Conservation (phyloP, 768 basidiomycete genomes). For the Sutorius australiensis region DNA sequence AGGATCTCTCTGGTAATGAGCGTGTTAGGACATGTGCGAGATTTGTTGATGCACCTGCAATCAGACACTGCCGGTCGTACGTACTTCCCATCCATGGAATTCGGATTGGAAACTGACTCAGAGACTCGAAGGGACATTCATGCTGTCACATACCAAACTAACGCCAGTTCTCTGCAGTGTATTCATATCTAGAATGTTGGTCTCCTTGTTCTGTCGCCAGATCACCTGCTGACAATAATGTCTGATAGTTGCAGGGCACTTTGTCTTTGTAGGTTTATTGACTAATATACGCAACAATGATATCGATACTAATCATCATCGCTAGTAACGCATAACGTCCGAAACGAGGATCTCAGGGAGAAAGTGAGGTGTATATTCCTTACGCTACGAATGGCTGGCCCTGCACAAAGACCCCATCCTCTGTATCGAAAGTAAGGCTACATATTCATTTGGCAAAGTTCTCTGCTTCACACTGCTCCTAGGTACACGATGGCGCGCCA, state of each 20-base stretch:
- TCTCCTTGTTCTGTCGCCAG: not conserved
- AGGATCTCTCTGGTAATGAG: not conserved
- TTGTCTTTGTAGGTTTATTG: slow-evolving; percentile 41
- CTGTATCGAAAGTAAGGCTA: slow-evolving; percentile 6
- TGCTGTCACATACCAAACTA: slow-evolving; percentile 1
- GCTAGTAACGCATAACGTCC: slow-evolving; percentile 26
- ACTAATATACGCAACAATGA: not conserved
- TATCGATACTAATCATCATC: not conserved
- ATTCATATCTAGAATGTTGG: slow-evolving; percentile 49
- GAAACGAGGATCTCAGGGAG: not conserved
- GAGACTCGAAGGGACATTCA: slow-evolving; percentile 3
- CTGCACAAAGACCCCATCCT: not conserved
- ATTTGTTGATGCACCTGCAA: slow-evolving; percentile 29
- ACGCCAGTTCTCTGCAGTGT: slow-evolving; percentile 28
- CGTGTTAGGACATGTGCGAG: slow-evolving; percentile 18
- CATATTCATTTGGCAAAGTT: not conserved
- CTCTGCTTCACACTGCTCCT: not conserved
- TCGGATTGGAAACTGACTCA: no score
- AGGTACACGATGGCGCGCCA: not conserved
- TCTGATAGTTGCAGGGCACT: slow-evolving; percentile 43
- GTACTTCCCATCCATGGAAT: not conserved
- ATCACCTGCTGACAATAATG: not conserved
- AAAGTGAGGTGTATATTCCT: slow-evolving; percentile 7
- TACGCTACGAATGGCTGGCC: not conserved
- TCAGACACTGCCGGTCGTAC: slow-evolving; percentile 26